Evolutionary conservation across 1,284 basidiomycete genomes (phyloP).

Genomic region (Tausonia pullulans): DNA sequence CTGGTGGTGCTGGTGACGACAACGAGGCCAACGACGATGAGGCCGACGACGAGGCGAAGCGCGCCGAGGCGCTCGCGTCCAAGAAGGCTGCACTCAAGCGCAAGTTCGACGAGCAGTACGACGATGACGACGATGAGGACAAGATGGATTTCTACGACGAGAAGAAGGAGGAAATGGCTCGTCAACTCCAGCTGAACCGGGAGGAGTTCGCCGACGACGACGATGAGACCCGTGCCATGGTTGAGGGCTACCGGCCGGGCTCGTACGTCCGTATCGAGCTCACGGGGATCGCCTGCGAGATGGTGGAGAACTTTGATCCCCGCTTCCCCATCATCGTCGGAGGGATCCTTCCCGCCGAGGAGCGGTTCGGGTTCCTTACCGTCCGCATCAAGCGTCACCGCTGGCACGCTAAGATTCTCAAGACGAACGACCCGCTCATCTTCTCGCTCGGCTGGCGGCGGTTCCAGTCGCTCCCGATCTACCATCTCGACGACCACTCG

Average conservation of each 20-base stretch:
- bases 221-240: constrained; percentile 60
- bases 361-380: constrained; percentile 85
- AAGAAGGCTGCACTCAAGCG: constrained; percentile 89
- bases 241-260: constrained; percentile 86
- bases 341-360: constrained; percentile 82
- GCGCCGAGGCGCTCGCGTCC: constrained; percentile 52
- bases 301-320: constrained; percentile 89
- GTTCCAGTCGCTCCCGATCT: constrained; percentile 91
- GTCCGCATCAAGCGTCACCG: constrained; percentile 93
- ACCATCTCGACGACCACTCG: constrained; percentile 91
- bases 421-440: constrained; percentile 95
- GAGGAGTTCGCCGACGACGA: constrained; percentile 78
- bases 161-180: constrained; percentile 83
- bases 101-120: constrained; percentile 95
- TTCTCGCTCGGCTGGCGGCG: constrained; percentile 92
- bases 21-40: constrained; percentile 40
- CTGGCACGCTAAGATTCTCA: constrained; percentile 85
- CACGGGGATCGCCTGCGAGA: constrained; percentile 70
- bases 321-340: constrained; percentile 83
- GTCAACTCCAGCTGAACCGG: constrained; percentile 72
- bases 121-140: constrained; percentile 65
- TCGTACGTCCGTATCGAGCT: constrained; percentile 92
- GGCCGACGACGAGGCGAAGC: constrained; percentile 33
- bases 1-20: constrained; percentile 37
- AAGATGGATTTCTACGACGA: constrained; percentile 79